These are phyloP conservation scores for Cladosporium sphaerospermum DNA, from an alignment of 2,329 filamentous ascomycete species.

Conservation along the genomic window DNA sequence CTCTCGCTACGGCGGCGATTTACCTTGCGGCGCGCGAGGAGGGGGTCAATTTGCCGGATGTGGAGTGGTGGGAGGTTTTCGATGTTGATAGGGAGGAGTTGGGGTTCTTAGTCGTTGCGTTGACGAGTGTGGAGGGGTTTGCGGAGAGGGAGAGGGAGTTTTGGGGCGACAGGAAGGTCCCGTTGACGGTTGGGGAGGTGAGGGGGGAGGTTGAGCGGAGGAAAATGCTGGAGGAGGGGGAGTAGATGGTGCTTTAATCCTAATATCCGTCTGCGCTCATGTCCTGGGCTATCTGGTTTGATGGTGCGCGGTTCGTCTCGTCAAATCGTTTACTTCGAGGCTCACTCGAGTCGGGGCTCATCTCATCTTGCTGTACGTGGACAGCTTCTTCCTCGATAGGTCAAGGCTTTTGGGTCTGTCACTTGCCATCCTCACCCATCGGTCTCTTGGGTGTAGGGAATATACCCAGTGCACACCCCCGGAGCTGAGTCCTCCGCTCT, in stretches of 20 bases:
- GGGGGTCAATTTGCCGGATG: slow-evolving; percentile 70
- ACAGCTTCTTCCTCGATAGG: no score
- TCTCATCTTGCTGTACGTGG: no score
- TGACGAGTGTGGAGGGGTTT: slow-evolving; percentile 72
- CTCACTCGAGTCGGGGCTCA: no score
- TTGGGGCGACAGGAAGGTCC: slow-evolving; percentile 47
- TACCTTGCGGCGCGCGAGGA: slow-evolving; percentile 80
- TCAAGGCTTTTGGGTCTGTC: no score
- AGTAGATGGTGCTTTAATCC: neutral
- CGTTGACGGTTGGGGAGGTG: slow-evolving; percentile 53
- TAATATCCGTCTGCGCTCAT: no score
- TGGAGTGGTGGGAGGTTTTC: slow-evolving; percentile 97
- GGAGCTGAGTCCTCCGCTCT: neutral
- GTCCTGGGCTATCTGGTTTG: no score
- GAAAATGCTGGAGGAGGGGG: slow-evolving; percentile 32
- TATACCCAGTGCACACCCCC: neutral
- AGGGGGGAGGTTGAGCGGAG: slow-evolving; percentile 55
- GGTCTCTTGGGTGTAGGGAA: no score
- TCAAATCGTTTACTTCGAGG: no score
- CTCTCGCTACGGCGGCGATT: slow-evolving; percentile 78
- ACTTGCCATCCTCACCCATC: no score
- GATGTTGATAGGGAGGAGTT: slow-evolving; percentile 92
- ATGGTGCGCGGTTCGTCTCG: no score
- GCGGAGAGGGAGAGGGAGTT: slow-evolving; percentile 53
- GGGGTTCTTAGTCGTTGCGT: slow-evolving; percentile 81